Base-by-base conservation (phyloP, 2,329 filamentous ascomycete genomes). In the Eurotiales sp. region DNA sequence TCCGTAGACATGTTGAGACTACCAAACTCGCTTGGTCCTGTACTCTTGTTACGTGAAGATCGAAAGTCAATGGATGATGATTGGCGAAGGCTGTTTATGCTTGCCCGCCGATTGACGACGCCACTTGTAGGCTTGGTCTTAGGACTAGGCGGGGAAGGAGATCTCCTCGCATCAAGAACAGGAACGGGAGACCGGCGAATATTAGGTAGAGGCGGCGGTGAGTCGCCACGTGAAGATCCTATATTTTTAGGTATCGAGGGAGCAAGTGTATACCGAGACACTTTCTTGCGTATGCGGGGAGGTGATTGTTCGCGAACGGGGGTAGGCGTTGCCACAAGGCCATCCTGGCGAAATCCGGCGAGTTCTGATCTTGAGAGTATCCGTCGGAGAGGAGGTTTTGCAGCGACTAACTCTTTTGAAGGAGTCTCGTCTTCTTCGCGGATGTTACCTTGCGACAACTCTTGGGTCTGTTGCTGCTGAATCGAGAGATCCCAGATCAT, bases 351-450 rank as follows among this genome's bases (percentile, higher is more conserved):
- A 48, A 95, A 91, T 55, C 91, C 88, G 8, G 90, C 87, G 36
- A 97, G 74, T 61, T 97, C 92, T 0, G 87, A 85, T 60, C 88
- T 90, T 1, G 91, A 96, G 27, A 97, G 76, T 8, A 99, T 87
- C 50, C 88, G 87, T 48, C 93, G 81, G 29, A 97, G 72, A 3
- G 92, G 91, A 30, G 86, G 88, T 25, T 84, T 84, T 32, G 78
- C 76, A 1, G 82, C 75, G 2, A 80, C 73, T 17, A 71, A 63
- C 39, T 78, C 76, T 56, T 77, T 79, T 10, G 63, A 58, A n/a
- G 72, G 64, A 7, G 65, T 67, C 22, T 66, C 64, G 14, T 75
- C 68, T 27, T 72, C 67, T 11, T 67, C 64, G 14, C 62, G 60
- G 5, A 52, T 41, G n/a, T 52, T 58, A 11, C 52, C 60, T 32